phyloP scores from a whole-genome alignment of 768 basidiomycete species.

The Leccinum pellstonianum region DNA sequence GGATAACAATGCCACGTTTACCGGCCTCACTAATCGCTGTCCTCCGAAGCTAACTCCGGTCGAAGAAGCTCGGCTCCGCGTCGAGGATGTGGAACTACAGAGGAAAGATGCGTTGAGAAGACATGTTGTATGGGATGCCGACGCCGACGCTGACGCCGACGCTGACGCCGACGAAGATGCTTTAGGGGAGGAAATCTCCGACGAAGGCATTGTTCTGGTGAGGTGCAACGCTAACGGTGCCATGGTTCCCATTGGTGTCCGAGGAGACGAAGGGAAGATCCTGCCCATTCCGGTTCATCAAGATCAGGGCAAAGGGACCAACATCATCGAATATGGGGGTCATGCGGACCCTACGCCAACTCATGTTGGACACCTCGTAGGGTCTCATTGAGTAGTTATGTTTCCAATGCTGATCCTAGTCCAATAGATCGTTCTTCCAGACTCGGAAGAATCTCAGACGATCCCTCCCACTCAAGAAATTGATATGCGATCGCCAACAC shows the following conservation, averaged over 20 bases:
- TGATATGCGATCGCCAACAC: conserved; percentile 26
- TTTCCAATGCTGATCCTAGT: conserved; percentile 4
- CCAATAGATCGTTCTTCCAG: conserved; percentile 21
- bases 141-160: no score
- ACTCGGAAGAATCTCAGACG: conserved; percentile 52
- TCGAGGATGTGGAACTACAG: conserved; percentile 59
- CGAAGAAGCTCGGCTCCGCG: conserved; percentile 54
- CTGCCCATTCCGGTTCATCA: conserved; percentile 39
- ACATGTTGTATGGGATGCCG: conserved; percentile 63
- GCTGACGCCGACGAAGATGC: conserved; percentile 49
- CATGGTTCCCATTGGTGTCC: conserved; percentile 53
- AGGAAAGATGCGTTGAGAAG: conserved; percentile 58
- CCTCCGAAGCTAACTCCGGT: conserved; percentile 50
- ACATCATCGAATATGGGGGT: conserved; percentile 45
- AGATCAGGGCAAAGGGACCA: conserved; percentile 6
- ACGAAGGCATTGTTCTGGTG: conserved; percentile 28
- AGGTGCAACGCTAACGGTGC: conserved; percentile 18
- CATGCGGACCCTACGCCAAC: conserved; percentile 49
- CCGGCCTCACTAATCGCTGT: conserved; percentile 41
- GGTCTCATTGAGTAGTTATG: conserved; percentile 10
- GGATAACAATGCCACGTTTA: conserved; percentile 55
- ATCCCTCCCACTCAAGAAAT: conserved; percentile 37
- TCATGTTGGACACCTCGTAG: conserved; percentile 56
- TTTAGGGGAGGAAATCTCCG: conserved; percentile 48
- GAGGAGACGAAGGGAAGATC: conserved; percentile 55